phyloP scores from a whole-genome alignment of 2,329 filamentous ascomycete species.

The Colletotrichum camelliae region DNA sequence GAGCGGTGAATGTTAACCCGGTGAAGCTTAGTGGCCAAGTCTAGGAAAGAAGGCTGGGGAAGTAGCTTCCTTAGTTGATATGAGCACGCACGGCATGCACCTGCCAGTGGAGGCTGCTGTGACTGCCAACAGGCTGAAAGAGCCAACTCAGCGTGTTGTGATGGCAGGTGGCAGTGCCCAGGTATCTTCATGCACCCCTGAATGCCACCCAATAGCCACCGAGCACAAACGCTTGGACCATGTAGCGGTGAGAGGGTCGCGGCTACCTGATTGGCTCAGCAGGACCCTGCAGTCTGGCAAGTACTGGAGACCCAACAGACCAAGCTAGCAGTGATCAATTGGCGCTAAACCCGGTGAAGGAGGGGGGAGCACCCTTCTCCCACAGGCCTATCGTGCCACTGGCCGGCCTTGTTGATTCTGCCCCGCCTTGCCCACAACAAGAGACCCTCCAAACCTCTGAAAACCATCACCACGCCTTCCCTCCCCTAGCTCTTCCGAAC shows the following conservation, averaged over 20 bases:
- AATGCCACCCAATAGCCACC: slow-evolving; percentile 6
- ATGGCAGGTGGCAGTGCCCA: slow-evolving; percentile 13
- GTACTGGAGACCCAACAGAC: not conserved
- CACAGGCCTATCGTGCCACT: slow-evolving; percentile 20
- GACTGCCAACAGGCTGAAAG: not conserved
- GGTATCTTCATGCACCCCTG: slow-evolving; percentile 22
- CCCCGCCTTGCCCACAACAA: slow-evolving; percentile 34
- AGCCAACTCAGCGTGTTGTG: not conserved
- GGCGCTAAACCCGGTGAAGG: slow-evolving; percentile 19
- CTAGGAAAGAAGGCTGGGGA: not conserved
- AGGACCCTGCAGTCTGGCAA: not conserved
- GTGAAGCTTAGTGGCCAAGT: not conserved
- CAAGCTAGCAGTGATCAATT: slow-evolving; percentile 7
- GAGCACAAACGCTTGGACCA: slow-evolving; percentile 17
- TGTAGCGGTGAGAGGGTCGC: slow-evolving; percentile 29
- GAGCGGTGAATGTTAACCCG: not conserved
- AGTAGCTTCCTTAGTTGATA: not conserved
- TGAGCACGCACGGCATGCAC: not conserved
- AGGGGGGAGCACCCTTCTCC: slow-evolving; percentile 6
- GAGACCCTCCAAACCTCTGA: slow-evolving; percentile 30
- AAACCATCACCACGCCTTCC: slow-evolving; percentile 38
- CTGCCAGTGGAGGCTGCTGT: not conserved
- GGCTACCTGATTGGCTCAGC: not conserved
- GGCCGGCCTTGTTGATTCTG: slow-evolving; percentile 25
- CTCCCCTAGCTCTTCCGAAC: slow-evolving; percentile 30